Conservation (phyloP, 345 rosid genomes). For the Erodium maritimum region DNA sequence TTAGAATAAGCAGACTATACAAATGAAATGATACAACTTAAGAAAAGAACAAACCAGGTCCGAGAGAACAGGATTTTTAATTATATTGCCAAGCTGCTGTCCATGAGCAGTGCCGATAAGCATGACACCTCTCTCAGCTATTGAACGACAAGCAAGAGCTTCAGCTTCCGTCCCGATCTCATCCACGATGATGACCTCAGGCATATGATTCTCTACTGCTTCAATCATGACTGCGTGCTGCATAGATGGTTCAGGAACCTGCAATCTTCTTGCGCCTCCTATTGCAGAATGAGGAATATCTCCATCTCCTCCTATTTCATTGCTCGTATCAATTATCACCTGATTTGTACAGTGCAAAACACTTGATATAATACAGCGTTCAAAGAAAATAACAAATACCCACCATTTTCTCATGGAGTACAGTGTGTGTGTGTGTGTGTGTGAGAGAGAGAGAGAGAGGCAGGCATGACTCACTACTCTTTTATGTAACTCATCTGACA, state of each 20-base stretch:
- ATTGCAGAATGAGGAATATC: slow-evolving; percentile 64
- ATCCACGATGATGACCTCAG: slow-evolving; percentile 56
- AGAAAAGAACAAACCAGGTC: slow-evolving; percentile 34
- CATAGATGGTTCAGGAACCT: slow-evolving; percentile 49
- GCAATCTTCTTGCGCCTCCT: slow-evolving; percentile 71
- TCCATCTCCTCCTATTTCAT: slow-evolving; percentile 74
- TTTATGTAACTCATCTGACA: slow-evolving; percentile 49
- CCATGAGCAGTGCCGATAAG: slow-evolving; percentile 65
- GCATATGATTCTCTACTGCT: slow-evolving; percentile 75
- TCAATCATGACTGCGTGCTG: slow-evolving; percentile 70
- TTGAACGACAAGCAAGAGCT: slow-evolving; percentile 53
- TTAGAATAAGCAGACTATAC: no score
- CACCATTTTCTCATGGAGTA: no score
- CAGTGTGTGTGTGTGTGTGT: no score
- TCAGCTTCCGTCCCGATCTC: slow-evolving; percentile 66
- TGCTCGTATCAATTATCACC: slow-evolving; percentile 69
- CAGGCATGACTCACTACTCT: slow-evolving; percentile 39
- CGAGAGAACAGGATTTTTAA: slow-evolving; percentile 47
- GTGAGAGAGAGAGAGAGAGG: no score
- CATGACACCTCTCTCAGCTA: slow-evolving; percentile 61
- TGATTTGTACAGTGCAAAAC: slow-evolving; percentile 4
- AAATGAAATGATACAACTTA: no score
- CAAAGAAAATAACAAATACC: no score
- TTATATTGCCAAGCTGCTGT: slow-evolving; percentile 44
- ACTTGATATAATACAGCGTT: no score